Evolutionary conservation across 2,329 filamentous ascomycete genomes (phyloP).

Genomic region (Trichoderma gracile): DNA sequence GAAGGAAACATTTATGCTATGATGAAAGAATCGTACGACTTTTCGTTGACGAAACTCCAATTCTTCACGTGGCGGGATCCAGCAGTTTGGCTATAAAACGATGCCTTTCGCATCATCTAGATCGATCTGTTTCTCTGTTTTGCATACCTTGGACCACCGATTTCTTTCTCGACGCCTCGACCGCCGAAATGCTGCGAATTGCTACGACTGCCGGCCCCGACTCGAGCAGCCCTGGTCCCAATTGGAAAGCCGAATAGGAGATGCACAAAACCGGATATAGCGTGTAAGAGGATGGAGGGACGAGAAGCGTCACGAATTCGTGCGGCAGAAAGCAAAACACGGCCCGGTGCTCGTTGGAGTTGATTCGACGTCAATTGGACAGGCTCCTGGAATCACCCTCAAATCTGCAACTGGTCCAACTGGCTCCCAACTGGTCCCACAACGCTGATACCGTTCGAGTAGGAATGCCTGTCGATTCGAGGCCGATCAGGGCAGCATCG

Average conservation of each 20-base stretch:
- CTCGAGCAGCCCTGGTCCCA: background rate
- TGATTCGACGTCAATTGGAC: background rate
- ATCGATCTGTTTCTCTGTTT: background rate
- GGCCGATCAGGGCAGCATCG: background rate
- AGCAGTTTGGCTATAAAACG: conserved; percentile 16
- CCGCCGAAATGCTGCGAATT: background rate
- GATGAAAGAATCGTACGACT: conserved; percentile 26
- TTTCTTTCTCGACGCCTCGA: background rate
- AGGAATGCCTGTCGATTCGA: background rate
- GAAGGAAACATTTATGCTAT: conserved; percentile 22
- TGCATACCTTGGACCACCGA: background rate
- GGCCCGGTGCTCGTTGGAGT: background rate
- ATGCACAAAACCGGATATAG: background rate
- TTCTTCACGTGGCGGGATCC: conserved; percentile 14
- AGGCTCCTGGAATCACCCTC: background rate
- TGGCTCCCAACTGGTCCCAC: background rate
- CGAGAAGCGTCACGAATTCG: background rate
- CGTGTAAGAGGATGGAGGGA: conserved; percentile 6
- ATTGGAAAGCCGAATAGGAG: conserved; percentile 3
- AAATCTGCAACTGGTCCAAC: background rate
- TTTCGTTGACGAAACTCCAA: conserved; percentile 4
- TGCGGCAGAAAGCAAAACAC: conserved; percentile 18
- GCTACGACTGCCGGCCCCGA: too few species aligned
- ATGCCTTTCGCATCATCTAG: background rate
- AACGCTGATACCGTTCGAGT: background rate